Conservation (phyloP, 2,329 filamentous ascomycete genomes). For the Nothomitra cinnamomea region DNA sequence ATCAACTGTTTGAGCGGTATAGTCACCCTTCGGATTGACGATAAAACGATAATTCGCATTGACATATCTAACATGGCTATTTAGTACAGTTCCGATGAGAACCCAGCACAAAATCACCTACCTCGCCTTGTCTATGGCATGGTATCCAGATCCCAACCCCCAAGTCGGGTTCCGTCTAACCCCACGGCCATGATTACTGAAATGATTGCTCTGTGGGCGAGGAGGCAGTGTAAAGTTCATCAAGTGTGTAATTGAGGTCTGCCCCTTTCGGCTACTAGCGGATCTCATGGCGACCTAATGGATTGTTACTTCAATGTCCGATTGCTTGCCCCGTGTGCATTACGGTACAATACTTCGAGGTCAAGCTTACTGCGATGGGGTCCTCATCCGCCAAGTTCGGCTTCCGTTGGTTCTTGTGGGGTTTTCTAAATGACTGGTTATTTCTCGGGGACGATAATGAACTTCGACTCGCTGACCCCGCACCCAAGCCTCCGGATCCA, state of each 20-base stretch:
- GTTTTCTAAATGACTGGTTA: conserved; percentile 57
- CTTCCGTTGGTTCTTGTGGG: conserved; percentile 68
- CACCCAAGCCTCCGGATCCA: conserved; percentile 21
- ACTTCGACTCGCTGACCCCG: conserved; percentile 21
- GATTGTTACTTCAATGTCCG: conserved; percentile 8
- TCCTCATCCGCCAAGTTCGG: conserved; percentile 67
- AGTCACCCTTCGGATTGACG: conserved; percentile 66
- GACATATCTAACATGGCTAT: conserved; percentile 44
- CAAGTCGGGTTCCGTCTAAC: conserved; percentile 59
- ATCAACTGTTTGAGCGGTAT: conserved; percentile 64
- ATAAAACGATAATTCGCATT: conserved; percentile 98
- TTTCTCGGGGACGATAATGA: conserved; percentile 43
- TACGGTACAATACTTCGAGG: background rate
- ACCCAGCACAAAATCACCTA: conserved; percentile 25
- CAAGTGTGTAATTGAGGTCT: conserved; percentile 92
- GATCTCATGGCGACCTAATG: conserved; percentile 43
- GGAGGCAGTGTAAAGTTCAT: conserved; percentile 79
- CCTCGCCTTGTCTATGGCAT: conserved; percentile 78
- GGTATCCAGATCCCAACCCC: conserved; percentile 77
- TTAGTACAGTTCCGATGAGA: conserved; percentile 3
- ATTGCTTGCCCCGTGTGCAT: background rate
- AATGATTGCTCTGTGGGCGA: conserved; percentile 45
- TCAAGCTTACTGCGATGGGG: conserved; percentile 52
- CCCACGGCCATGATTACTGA: conserved; percentile 33
- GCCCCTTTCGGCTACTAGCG: conserved; percentile 60